Conservation (phyloP, 495 filamentous ascomycete genomes). For the Lasiosphaeria ovina region DNA sequence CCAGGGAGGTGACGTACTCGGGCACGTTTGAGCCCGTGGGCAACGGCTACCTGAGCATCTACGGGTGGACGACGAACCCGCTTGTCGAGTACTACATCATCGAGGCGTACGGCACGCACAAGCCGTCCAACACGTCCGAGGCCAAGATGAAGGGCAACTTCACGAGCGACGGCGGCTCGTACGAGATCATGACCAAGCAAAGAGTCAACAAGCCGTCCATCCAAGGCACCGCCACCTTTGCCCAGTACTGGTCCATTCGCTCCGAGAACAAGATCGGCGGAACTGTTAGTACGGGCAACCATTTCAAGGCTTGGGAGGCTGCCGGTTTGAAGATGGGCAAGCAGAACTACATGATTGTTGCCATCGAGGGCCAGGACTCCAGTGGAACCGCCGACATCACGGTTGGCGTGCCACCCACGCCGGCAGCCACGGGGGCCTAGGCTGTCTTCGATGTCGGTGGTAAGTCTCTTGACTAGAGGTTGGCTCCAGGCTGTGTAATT, state of each 20-base stretch:
- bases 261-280: slow-evolving; percentile 34
- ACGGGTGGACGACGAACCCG: slow-evolving; percentile 62
- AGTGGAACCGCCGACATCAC: slow-evolving; percentile 37
- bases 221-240: slow-evolving; percentile 57
- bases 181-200: slow-evolving; percentile 56
- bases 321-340: slow-evolving; percentile 44
- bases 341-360: slow-evolving; percentile 55
- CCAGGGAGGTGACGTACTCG: slow-evolving; percentile 20
- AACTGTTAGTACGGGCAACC: slow-evolving; percentile 41
- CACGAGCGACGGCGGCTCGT: slow-evolving; percentile 52
- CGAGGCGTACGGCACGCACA: slow-evolving; percentile 56
- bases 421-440: slow-evolving; percentile 9
- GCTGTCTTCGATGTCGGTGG: too few species aligned
- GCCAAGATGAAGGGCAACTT: slow-evolving; percentile 50
- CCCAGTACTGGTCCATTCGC: slow-evolving; percentile 60
- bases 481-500: too few species aligned
- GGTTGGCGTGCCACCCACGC: slow-evolving; percentile 29
- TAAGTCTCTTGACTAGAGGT: too few species aligned
- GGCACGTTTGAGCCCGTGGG: slow-evolving; percentile 25
- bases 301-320: slow-evolving; percentile 54
- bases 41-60: slow-evolving; percentile 42
- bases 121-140: slow-evolving; percentile 45
- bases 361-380: slow-evolving; percentile 46
- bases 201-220: slow-evolving; percentile 58
- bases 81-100: slow-evolving; percentile 66